A percentile compares a stretch with the other conserved stretches of the same genome.
phyloP scores from a whole-genome alignment of 2,329 filamentous ascomycete genomes.

The Alternaria postmessia region DNA sequence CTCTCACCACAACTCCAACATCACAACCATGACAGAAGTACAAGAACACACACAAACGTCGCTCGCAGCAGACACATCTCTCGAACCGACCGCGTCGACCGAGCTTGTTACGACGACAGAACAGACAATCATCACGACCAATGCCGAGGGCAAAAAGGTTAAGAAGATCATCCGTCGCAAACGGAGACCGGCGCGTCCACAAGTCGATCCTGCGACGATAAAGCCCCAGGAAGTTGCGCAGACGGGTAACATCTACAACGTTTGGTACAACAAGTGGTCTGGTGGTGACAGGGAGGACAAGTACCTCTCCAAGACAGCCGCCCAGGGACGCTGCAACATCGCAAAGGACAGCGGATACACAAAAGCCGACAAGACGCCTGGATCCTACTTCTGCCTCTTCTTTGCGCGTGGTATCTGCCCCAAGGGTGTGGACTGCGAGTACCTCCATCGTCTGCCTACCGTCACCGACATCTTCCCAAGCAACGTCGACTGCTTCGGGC shows the following conservation, averaged over 20 bases:
- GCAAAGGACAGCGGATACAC: conserved; percentile 68
- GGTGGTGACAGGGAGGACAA: conserved; percentile 95
- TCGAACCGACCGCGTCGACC: conserved; percentile 30
- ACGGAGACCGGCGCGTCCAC: conserved; percentile 84
- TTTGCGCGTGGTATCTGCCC: conserved; percentile 85
- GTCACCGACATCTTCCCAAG: conserved; percentile 91
- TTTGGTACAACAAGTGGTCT: conserved; percentile 99
- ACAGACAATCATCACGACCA: conserved; percentile 45
- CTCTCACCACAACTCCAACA: conserved; percentile 1
- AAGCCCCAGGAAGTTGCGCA: conserved; percentile 87
- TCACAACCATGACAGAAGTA: conserved; percentile 42
- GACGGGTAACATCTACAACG: conserved; percentile 95
- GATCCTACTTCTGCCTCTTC: conserved; percentile 91
- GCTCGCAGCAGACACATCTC: conserved; percentile 32
- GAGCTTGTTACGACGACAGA: conserved; percentile 38
- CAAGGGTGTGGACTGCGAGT: conserved; percentile 91
- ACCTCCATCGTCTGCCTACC: conserved; percentile 86
- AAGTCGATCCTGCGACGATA: conserved; percentile 85
- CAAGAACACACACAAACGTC: conserved; percentile 34
- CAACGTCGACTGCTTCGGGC: conserved; percentile 93
- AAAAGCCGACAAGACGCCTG: conserved; percentile 57
- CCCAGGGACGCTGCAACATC: conserved; percentile 86
- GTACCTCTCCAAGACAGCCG: conserved; percentile 81
- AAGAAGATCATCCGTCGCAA: conserved; percentile 95
- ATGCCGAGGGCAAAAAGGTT: conserved; percentile 68